Evolutionary conservation across 257 asterid genomes (phyloP).

Genomic region (Nicotiana obtusifolia): DNA sequence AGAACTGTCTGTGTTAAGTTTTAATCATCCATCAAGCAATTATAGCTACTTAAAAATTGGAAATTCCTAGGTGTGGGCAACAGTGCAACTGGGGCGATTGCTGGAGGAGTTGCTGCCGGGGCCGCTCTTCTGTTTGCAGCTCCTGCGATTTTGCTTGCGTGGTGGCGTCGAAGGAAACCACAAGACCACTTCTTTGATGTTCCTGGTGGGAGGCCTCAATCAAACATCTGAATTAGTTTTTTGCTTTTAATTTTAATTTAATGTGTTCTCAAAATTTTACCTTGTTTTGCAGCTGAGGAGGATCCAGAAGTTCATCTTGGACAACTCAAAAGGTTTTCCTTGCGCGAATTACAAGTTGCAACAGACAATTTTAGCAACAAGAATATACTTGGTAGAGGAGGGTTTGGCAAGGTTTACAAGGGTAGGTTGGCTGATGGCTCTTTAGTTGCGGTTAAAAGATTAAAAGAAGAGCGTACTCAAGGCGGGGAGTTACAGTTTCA

Average conservation of each 20-base stretch:
- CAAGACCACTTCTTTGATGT: constrained; percentile 88
- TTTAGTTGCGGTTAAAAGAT: constrained; percentile 82
- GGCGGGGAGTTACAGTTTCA: constrained; percentile 88
- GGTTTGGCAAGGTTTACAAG: constrained; percentile 86
- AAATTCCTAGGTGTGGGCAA: constrained; percentile 44
- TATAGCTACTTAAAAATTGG: not conserved
- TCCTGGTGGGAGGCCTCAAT: constrained; percentile 59
- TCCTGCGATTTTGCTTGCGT: constrained; percentile 72
- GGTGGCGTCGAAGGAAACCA: constrained; percentile 66
- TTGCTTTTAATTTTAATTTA: not conserved
- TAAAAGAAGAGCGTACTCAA: constrained; percentile 80
- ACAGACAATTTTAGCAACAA: constrained; percentile 64
- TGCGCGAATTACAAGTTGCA: constrained; percentile 85
- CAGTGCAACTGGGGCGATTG: constrained; percentile 78
- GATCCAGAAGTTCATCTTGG: constrained; percentile 94
- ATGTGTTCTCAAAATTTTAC: not conserved
- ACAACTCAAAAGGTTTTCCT: constrained; percentile 77
- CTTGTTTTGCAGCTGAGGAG: constrained; percentile 69
- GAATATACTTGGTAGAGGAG: constrained; percentile 81
- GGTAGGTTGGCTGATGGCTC: constrained; percentile 84
- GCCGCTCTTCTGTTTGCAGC: constrained; percentile 89
- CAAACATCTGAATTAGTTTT: not conserved
- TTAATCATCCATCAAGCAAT: not conserved
- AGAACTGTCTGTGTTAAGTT: not conserved
- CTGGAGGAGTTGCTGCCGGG: constrained; percentile 89